Percentiles rank a stretch among this genome's conserved stretches.
Evolutionary conservation across 805 yeast genomes (phyloP).

Genomic region (Jamesozyma piceae): DNA sequence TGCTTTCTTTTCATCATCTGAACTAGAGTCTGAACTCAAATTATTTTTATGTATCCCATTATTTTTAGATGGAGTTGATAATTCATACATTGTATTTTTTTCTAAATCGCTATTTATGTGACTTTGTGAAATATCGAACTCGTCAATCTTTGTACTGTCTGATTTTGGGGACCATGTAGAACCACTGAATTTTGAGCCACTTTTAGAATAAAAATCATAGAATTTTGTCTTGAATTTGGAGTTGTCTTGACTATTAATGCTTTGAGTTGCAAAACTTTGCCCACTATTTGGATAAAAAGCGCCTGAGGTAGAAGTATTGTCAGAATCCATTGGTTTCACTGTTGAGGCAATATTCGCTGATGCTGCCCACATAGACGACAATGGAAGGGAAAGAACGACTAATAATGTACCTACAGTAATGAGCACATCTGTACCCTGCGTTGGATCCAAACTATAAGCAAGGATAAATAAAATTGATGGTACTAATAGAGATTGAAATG

Average conservation of each 20-base stretch:
- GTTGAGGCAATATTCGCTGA: slow-evolving; percentile 44
- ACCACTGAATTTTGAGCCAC: slow-evolving; percentile 3
- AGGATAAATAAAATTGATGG: slow-evolving; percentile 64
- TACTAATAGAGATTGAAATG: slow-evolving; percentile 68
- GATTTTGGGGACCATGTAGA: slow-evolving; percentile 4
- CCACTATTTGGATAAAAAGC: slow-evolving; percentile 15
- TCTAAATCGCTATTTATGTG: slow-evolving; percentile 7
- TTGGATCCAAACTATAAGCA: slow-evolving; percentile 35
- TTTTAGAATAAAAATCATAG: slow-evolving; percentile 10
- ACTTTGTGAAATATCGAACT: slow-evolving; percentile 3
- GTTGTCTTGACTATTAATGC: slow-evolving; percentile 8
- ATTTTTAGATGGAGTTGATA: neutral
- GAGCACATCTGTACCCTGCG: slow-evolving; percentile 32
- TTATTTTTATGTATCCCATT: neutral
- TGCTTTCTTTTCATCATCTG: neutral
- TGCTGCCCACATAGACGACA: slow-evolving; percentile 84
- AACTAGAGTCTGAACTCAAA: neutral
- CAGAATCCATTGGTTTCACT: slow-evolving; percentile 33
- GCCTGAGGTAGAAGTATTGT: slow-evolving; percentile 11
- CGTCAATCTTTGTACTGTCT: slow-evolving; percentile 12
- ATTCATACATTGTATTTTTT: slow-evolving; percentile 10
- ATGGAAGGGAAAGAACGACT: slow-evolving; percentile 65
- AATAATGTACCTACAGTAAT: slow-evolving; percentile 49
- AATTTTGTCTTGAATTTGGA: slow-evolving; percentile 8
- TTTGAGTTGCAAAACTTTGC: slow-evolving; percentile 11